phyloP scores from a whole-genome alignment of 495 filamentous ascomycete genomes.

The Choiromyces venosus region DNA sequence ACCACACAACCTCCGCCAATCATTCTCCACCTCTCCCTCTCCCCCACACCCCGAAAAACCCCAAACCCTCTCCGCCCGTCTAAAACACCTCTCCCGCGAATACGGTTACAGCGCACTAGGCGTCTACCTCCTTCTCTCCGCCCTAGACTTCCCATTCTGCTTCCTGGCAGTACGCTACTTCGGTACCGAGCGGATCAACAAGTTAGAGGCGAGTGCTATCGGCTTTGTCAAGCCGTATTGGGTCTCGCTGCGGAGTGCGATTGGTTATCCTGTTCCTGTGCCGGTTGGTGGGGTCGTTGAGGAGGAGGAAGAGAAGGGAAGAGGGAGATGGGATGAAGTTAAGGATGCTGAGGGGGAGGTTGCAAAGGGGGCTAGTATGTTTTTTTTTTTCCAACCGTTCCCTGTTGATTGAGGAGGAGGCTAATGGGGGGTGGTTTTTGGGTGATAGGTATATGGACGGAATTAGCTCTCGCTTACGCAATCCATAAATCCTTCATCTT shows the following conservation, averaged over 20 bases:
- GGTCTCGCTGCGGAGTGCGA: conserved; percentile 6
- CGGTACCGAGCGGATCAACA: conserved; percentile 77
- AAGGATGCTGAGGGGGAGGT: conserved; percentile 49
- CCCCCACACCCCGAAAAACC: conserved; percentile 18
- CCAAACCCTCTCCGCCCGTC: conserved; percentile 57
- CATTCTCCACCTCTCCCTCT: conserved; percentile 10
- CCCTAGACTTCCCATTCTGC: conserved; percentile 91
- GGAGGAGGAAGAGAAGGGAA: conserved; percentile 44
- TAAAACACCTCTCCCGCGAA: conserved; percentile 80
- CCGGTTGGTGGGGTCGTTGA: conserved; percentile 41
- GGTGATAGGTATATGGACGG: conserved; percentile 70
- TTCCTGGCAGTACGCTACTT: conserved; percentile 77
- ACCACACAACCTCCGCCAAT: conserved; percentile 1
- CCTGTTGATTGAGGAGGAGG: conserved; percentile 26
- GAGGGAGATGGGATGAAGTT: conserved; percentile 48
- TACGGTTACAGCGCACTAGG: conserved; percentile 94
- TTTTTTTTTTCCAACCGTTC: conserved; percentile 10
- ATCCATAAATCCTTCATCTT: conserved; percentile 99
- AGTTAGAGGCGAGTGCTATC: conserved; percentile 43
- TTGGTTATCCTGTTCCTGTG: conserved; percentile 26
- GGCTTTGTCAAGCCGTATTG: conserved; percentile 39
- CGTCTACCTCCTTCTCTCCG: conserved; percentile 75
- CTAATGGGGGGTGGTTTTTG: conserved; percentile 18
- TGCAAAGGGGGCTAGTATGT: conserved; percentile 54
- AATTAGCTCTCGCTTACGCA: conserved; percentile 88